Percentiles rank a stretch among this genome's conserved stretches.
Evolutionary conservation across 73 alveolate genomes (phyloP).

Genomic region (Tetrahymena malaccensis): DNA sequence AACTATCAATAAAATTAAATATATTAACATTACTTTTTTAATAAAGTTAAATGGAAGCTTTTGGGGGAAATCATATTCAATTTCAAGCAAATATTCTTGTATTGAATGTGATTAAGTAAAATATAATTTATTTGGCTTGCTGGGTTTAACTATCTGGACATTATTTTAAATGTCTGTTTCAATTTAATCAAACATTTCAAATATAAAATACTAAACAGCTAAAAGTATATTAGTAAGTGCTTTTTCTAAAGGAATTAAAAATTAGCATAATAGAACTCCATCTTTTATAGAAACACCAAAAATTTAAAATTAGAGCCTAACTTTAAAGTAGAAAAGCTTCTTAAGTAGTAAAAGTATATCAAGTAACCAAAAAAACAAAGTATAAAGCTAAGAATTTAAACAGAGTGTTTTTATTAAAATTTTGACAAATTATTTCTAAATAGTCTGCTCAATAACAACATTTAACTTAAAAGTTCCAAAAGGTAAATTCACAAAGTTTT

Average conservation of each 20-base stretch:
- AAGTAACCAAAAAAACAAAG: neutral
- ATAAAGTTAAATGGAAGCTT: neutral
- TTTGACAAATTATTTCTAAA: neutral
- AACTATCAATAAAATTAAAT: too few species aligned
- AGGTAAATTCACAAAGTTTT: neutral
- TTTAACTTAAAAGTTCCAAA: neutral
- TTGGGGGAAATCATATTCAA: neutral
- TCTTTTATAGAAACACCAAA: too few species aligned
- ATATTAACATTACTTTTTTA: neutral
- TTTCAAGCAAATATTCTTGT: neutral
- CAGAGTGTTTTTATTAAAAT: constrained; percentile 3
- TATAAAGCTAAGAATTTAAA: neutral
- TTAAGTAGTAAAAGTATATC: neutral
- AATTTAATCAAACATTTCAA: neutral
- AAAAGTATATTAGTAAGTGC: too few species aligned
- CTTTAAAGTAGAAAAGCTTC: too few species aligned
- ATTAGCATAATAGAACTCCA: too few species aligned
- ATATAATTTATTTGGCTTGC: neutral
- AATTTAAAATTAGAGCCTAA: too few species aligned
- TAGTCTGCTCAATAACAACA: neutral
- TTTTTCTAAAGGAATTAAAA: too few species aligned
- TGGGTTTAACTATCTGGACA: neutral
- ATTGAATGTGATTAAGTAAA: neutral
- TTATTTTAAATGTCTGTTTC: neutral
- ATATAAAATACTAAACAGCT: neutral